Conservation (phyloP, 441 rosid genomes). For the Isatis lusitanica region DNA sequence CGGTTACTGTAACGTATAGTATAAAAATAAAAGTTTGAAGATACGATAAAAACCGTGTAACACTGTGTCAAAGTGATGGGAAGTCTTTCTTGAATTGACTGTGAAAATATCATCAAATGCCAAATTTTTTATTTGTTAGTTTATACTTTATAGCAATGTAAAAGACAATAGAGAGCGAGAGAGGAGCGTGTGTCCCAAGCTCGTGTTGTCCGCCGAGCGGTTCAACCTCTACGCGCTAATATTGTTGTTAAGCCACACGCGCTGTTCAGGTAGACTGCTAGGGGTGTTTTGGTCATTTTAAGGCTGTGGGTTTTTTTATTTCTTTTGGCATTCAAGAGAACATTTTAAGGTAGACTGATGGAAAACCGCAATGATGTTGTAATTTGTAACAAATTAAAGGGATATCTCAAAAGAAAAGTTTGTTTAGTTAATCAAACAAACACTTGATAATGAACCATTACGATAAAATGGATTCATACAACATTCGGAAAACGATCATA, state of each 20-base stretch:
- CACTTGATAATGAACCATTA: neutral
- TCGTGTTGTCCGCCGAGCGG: conserved; percentile 47
- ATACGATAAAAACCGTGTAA: neutral
- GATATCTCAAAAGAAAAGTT: neutral
- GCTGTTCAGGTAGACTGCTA: neutral
- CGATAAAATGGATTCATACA: neutral
- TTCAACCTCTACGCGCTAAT: neutral
- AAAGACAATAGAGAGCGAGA: neutral
- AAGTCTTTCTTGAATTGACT: neutral
- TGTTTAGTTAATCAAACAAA: neutral
- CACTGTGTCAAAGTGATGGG: neutral
- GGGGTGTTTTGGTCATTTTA: neutral
- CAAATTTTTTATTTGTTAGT: no score
- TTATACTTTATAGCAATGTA: neutral
- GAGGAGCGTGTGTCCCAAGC: conserved; percentile 31
- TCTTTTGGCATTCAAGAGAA: neutral
- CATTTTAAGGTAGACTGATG: neutral
- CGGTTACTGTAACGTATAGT: neutral
- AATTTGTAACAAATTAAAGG: neutral
- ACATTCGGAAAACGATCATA: neutral
- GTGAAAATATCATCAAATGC: neutral
- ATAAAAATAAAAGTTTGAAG: neutral
- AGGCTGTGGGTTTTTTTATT: neutral
- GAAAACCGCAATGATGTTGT: neutral
- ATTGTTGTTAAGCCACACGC: neutral